Conservation (phyloP, 345 rosid genomes). For the Noccaea bulbosa region DNA sequence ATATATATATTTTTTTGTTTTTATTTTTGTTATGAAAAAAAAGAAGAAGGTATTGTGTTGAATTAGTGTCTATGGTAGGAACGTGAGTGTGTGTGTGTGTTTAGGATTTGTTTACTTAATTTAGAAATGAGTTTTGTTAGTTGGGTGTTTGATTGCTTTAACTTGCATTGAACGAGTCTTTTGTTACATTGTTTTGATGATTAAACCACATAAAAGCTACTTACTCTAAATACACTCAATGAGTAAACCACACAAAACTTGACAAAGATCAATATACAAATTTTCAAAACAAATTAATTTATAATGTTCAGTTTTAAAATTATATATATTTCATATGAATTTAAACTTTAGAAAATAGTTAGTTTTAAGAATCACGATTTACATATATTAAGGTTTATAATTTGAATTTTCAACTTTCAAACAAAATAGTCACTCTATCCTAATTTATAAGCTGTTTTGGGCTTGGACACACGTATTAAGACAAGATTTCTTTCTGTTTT, state of each 20-base stretch:
- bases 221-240: slow-evolving; percentile 3
- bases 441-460: too few species aligned
- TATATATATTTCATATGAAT: too few species aligned
- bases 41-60: not conserved
- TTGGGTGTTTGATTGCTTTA: slow-evolving; percentile 33
- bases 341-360: too few species aligned
- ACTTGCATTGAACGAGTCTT: slow-evolving; percentile 46
- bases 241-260: too few species aligned
- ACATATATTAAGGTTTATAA: too few species aligned
- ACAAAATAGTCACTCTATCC: too few species aligned
- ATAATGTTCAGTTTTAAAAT: not conserved
- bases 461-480: too few species aligned
- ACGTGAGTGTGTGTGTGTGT: slow-evolving; percentile 14
- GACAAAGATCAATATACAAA: too few species aligned
- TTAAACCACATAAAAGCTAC: slow-evolving; percentile 32
- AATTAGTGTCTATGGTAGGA: slow-evolving; percentile 17
- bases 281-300: too few species aligned
- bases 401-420: too few species aligned
- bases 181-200: slow-evolving; percentile 31
- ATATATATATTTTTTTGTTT: slow-evolving; percentile 8
- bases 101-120: slow-evolving; percentile 36
- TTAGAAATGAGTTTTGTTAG: slow-evolving; percentile 36
- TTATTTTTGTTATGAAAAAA: not conserved
- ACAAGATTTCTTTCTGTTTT: too few species aligned
- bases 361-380: too few species aligned